A percentile compares a stretch with the other conserved stretches of the same genome.
Evolutionary conservation across 805 yeast species (phyloP).

Genomic region (Starmerella asiatica): DNA sequence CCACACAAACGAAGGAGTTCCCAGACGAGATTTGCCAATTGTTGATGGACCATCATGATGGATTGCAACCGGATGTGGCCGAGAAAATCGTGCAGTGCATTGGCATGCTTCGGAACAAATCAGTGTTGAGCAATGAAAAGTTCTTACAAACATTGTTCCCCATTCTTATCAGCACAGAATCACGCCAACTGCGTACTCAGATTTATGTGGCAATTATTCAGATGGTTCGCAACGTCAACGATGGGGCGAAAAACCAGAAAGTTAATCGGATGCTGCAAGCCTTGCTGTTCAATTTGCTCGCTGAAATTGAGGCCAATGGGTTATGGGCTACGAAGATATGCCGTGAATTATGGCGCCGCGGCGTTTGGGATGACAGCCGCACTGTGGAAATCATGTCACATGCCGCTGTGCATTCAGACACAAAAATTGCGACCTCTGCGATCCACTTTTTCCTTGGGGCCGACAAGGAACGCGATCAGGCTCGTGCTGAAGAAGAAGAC

Average conservation of each 20-base stretch:
- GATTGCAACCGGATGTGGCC: conserved; percentile 68
- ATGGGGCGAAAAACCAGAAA: conserved; percentile 81
- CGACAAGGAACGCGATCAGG: conserved; percentile 83
- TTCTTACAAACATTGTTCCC: conserved; percentile 84
- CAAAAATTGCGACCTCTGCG: conserved; percentile 79
- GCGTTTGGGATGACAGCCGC: conserved; percentile 95
- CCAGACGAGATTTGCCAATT: conserved; percentile 68
- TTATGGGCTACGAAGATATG: conserved; percentile 94
- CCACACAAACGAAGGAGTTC: conserved; percentile 71
- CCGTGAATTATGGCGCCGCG: conserved; percentile 93
- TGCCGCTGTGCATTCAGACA: conserved; percentile 79
- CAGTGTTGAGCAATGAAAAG: conserved; percentile 61
- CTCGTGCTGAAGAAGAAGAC: conserved; percentile 62
- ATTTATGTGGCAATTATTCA: conserved; percentile 69
- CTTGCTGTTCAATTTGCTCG: conserved; percentile 70
- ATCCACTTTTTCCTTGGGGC: conserved; percentile 87
- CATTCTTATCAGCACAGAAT: conserved; percentile 49
- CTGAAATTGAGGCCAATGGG: conserved; percentile 70
- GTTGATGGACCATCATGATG: conserved; percentile 62
- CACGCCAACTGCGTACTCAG: conserved; percentile 70
- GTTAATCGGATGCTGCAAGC: conserved; percentile 87
- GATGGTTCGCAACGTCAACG: conserved; percentile 66
- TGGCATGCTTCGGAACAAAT: conserved; percentile 81
- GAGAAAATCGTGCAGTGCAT: conserved; percentile 84
- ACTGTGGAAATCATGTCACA: conserved; percentile 97